Conservation (phyloP, 805 yeast genomes). For the Wickerhamomyces ciferrii region DNA sequence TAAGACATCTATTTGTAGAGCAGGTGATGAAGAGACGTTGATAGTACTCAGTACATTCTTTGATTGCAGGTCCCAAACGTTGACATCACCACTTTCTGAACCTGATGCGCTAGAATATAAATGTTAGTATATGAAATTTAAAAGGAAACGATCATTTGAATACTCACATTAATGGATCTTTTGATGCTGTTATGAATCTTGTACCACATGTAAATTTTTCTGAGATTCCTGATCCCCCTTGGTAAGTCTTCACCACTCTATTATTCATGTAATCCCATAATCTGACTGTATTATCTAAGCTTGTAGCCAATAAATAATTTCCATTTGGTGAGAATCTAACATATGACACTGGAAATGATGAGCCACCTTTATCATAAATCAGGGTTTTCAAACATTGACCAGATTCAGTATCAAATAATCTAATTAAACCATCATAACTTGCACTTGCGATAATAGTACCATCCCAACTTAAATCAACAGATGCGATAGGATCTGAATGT, state of each 20-base stretch:
- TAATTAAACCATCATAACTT: constrained; percentile 84
- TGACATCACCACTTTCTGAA: constrained; percentile 45
- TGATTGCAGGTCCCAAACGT: constrained; percentile 49
- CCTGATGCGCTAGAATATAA: constrained; percentile 47
- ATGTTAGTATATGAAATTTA: constrained; percentile 1
- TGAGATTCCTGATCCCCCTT: constrained; percentile 19
- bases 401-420: constrained; percentile 81
- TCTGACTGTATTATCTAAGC: constrained; percentile 73
- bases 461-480: constrained; percentile 69
- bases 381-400: constrained; percentile 92
- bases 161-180: constrained; percentile 31
- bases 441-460: constrained; percentile 82
- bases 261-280: constrained; percentile 87
- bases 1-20: constrained; percentile 4
- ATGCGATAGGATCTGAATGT: constrained; percentile 85
- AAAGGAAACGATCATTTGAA: too few relatives aligned
- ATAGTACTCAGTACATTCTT: background rate
- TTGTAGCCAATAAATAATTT: constrained; percentile 67
- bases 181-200: constrained; percentile 37
- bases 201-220: constrained; percentile 51
- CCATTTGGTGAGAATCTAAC: constrained; percentile 80
- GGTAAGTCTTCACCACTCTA: constrained; percentile 70
- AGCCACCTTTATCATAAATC: constrained; percentile 71
- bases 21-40: background rate
- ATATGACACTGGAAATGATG: constrained; percentile 71